Evolutionary conservation across 176 grass and related monocot genomes (phyloP).

Genomic region (Pontederia paniculata): DNA sequence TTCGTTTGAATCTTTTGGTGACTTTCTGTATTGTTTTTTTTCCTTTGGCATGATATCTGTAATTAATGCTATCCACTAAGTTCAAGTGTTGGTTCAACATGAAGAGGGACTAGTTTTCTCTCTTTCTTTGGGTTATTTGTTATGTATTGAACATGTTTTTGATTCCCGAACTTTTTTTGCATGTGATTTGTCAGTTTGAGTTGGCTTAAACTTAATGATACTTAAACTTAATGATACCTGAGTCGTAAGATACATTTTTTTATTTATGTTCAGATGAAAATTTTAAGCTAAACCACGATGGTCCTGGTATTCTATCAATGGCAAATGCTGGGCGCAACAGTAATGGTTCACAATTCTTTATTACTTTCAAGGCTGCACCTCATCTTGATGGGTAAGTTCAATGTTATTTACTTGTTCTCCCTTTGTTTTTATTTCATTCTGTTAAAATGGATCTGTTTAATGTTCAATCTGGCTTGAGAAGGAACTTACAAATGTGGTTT

Average conservation of each 20-base stretch:
- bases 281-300: constrained; percentile 58
- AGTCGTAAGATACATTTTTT: background rate
- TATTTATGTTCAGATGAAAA: constrained; percentile 84
- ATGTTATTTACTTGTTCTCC: background rate
- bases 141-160: too few relatives aligned
- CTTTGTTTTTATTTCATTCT: background rate
- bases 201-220: too few relatives aligned
- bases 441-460: background rate
- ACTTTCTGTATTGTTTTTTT: too few relatives aligned
- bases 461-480: background rate
- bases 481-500: background rate
- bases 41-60: too few relatives aligned
- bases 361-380: constrained; percentile 71
- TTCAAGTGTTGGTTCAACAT: too few relatives aligned
- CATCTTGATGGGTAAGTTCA: constrained; percentile 76
- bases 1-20: too few relatives aligned
- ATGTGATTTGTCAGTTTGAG: too few relatives aligned
- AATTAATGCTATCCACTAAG: too few relatives aligned
- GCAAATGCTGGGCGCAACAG: constrained; percentile 62
- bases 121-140: too few relatives aligned
- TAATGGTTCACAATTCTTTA: constrained; percentile 95
- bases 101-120: too few relatives aligned
- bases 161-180: too few relatives aligned
- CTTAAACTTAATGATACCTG: background rate
- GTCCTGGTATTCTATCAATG: constrained; percentile 72